Conservation (phyloP, 306 rosid species). For the Prinsepia uniflora region DNA sequence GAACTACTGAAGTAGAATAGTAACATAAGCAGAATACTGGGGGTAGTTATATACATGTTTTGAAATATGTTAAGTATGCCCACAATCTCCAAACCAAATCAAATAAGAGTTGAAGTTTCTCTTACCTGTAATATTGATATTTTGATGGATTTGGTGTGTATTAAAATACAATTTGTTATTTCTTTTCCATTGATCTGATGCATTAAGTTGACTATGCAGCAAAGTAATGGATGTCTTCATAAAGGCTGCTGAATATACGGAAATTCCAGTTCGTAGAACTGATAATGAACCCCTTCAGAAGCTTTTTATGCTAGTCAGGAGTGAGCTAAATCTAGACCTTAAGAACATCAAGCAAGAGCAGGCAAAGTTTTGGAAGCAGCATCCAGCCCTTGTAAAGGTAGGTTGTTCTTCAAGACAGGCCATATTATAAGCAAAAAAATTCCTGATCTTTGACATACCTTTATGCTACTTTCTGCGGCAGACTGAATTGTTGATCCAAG, state of each 20-base stretch:
- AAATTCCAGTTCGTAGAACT: slow-evolving; percentile 95
- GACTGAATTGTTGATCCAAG: slow-evolving; percentile 97
- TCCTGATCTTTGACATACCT: slow-evolving; percentile 16
- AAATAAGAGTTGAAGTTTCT: neutral
- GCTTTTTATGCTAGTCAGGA: slow-evolving; percentile 89
- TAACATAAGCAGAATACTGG: neutral
- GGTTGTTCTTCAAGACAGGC: slow-evolving; percentile 17
- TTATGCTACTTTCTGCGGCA: slow-evolving; percentile 38
- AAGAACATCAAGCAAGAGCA: slow-evolving; percentile 99
- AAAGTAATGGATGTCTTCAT: slow-evolving; percentile 98
- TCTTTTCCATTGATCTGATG: slow-evolving; percentile 7
- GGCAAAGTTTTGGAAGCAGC: slow-evolving; percentile 98
- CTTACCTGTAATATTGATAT: neutral
- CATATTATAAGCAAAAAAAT: neutral
- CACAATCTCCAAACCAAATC: neutral
- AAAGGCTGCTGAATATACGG: slow-evolving; percentile 92
- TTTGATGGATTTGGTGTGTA: neutral
- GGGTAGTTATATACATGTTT: neutral
- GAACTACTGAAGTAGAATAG: neutral
- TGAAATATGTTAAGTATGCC: neutral
- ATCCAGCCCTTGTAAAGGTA: slow-evolving; percentile 96
- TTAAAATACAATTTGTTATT: neutral
- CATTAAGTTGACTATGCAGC: slow-evolving; percentile 44
- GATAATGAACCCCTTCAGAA: slow-evolving; percentile 91
- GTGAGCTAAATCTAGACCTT: slow-evolving; percentile 97